Conservation (phyloP, 345 rosid species). For the Xanthoceras sorbifolium region DNA sequence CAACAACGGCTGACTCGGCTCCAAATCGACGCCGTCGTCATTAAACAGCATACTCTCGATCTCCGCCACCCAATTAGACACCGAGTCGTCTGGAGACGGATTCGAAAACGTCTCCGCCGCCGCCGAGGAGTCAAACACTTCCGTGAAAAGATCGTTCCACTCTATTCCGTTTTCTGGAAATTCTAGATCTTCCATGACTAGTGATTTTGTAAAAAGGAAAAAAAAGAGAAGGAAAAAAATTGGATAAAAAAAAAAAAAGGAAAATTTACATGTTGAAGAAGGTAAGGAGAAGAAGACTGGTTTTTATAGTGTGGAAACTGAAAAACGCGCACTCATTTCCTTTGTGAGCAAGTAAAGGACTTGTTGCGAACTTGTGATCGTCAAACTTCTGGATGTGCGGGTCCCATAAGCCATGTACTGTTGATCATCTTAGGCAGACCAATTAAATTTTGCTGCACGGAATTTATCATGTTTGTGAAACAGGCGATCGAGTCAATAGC, state of each 20-base stretch:
- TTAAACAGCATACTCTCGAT: constrained; percentile 54
- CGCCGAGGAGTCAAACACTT: not conserved
- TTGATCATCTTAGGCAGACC: not conserved
- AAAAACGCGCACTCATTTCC: not conserved
- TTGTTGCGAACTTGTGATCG: not conserved
- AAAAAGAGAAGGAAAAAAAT: accelerated
- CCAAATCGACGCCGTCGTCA: constrained; percentile 31
- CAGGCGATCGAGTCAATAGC: not conserved
- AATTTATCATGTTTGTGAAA: no score
- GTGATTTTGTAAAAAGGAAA: not conserved
- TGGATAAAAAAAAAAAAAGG: not conserved
- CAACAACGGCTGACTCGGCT: constrained; percentile 20
- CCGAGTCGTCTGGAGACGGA: constrained; percentile 32
- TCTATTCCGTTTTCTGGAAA: constrained; percentile 32
- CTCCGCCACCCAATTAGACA: constrained; percentile 44
- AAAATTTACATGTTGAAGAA: not conserved
- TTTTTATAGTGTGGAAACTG: not conserved
- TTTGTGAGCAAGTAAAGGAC: constrained; percentile 10
- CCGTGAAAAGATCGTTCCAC: constrained; percentile 32
- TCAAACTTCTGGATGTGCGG: not conserved
- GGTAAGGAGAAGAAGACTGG: not conserved
- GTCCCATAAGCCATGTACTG: not conserved
- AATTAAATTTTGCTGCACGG: not conserved
- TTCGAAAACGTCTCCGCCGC: constrained; percentile 7
- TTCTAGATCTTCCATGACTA: constrained; percentile 13